These are phyloP conservation scores for Boletellus emodensis DNA, from an alignment of 768 basidiomycete genomes.

Conservation along the genomic window DNA sequence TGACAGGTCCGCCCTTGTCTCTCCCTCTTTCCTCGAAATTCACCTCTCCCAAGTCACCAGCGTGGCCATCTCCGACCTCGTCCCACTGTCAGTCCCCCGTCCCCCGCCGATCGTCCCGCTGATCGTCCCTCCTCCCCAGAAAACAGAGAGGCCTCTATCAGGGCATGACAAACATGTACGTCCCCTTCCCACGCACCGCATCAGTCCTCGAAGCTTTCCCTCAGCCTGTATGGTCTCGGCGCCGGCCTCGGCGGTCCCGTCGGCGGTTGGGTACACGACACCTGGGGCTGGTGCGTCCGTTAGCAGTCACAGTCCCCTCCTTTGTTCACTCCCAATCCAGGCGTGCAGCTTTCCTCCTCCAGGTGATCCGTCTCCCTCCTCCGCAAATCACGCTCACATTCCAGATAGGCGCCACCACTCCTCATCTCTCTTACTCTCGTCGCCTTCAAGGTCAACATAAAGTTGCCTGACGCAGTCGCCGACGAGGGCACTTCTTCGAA, in stretches of 20 bases:
- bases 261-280: slow-evolving; percentile 83
- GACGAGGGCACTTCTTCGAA: slow-evolving; percentile 58
- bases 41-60: slow-evolving; percentile 58
- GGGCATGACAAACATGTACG: slow-evolving; percentile 85
- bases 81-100: slow-evolving; percentile 65
- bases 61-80: slow-evolving; percentile 81
- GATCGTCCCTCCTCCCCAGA: slow-evolving; percentile 35
- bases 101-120: neutral
- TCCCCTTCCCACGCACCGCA: slow-evolving; percentile 1
- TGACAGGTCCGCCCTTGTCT: slow-evolving; percentile 59
- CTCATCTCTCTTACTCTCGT: slow-evolving; percentile 68
- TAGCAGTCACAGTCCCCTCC: neutral
- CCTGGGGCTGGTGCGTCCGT: slow-evolving; percentile 70
- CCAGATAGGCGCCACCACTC: slow-evolving; percentile 67
- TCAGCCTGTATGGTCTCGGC: slow-evolving; percentile 79
- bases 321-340: slow-evolving; percentile 37
- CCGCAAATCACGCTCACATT: slow-evolving; percentile 9
- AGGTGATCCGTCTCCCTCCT: slow-evolving; percentile 44
- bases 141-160: slow-evolving; percentile 89
- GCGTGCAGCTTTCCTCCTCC: slow-evolving; percentile 82
- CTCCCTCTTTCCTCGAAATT: slow-evolving; percentile 14
- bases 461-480: slow-evolving; percentile 62
- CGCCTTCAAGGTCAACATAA: slow-evolving; percentile 72
- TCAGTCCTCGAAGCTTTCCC: slow-evolving; percentile 5
- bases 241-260: slow-evolving; percentile 76